Evolutionary conservation across 768 basidiomycete species (phyloP).

Genomic region (Russula virescens): DNA sequence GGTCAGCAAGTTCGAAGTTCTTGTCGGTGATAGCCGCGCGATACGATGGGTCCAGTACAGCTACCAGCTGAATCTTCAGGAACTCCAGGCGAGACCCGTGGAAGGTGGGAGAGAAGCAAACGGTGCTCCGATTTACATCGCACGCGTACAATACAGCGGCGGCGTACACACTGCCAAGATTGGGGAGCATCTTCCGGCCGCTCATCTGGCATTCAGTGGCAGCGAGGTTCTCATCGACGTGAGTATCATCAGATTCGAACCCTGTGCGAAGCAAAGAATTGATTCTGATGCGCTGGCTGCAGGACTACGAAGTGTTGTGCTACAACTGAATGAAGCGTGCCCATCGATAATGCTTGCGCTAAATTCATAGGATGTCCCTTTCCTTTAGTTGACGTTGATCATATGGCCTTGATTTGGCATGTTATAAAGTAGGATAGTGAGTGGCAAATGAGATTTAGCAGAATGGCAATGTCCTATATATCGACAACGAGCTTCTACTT

Average conservation of each 20-base stretch:
- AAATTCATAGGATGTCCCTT: not conserved
- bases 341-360: not conserved
- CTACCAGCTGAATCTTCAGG: slow-evolving; percentile 41
- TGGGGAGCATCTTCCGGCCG: slow-evolving; percentile 47
- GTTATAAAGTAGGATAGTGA: too few relatives aligned
- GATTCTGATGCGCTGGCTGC: not conserved
- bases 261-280: not conserved
- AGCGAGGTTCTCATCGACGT: slow-evolving; percentile 51
- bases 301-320: slow-evolving; percentile 43
- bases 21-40: slow-evolving; percentile 54
- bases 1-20: slow-evolving; percentile 61
- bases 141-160: slow-evolving; percentile 48
- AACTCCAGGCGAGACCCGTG: slow-evolving; percentile 48
- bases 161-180: slow-evolving; percentile 62
- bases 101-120: slow-evolving; percentile 63
- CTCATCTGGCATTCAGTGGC: slow-evolving; percentile 45
- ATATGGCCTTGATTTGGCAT: slow-evolving; percentile 3
- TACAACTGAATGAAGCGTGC: slow-evolving; percentile 22
- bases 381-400: not conserved
- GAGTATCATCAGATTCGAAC: slow-evolving; percentile 16
- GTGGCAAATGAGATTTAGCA: too few relatives aligned
- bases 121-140: slow-evolving; percentile 56
- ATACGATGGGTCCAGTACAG: slow-evolving; percentile 51
- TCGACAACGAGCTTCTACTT: too few relatives aligned
- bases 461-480: too few relatives aligned